Base-by-base conservation (phyloP, 495 filamentous ascomycete species). In the Wilcoxina mikolae region DNA sequence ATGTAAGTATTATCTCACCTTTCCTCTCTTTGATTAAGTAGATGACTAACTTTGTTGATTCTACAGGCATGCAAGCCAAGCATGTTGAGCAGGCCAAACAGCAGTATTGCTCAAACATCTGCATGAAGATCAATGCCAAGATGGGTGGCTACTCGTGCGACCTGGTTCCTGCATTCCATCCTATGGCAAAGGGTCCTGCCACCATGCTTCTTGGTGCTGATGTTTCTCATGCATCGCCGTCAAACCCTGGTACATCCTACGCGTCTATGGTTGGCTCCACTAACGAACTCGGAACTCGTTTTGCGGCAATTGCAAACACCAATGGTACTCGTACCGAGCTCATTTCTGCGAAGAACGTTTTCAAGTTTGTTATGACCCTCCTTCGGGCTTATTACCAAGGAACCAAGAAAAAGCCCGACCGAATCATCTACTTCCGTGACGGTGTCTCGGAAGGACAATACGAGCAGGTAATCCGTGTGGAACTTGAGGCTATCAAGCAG, bases 121-220 rank as follows among this genome's bases (percentile, higher is more conserved):
- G 76, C 46, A 87, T 95, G 84, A 98, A 98, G 68, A 75, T 98
- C 53, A 95, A 96, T 61, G 82, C 85, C 15, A 98, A 95, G 70
- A 78, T 95, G n/a, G 91, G 91, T 29, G 91, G 91, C 15, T 72
- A 76, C 3, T 94, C 84, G 15, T 70, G 53, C n/a, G 66, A 60
- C 17, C 56, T 57, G 3, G 57, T 65, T 15, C 54, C 56, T n/a
- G 27, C 15, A 9, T 31, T 51, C 25, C 28, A 57, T 10, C 60
- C 61, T 3, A 58, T 69, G 0, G 72, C 70, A 53, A 52, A 41
- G 15, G 49, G 49, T 15, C 2, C 22, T 0, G 71, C 76, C 1
- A 86, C 84, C 0, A 78, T 87, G 70, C 77, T 93, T 54, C 80
- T 94, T 61, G 91, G 91, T 22, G 83, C 82, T 3, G 91, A 98